Percentiles rank a stretch among this genome's conserved stretches.
phyloP scores from a whole-genome alignment of 139 green algal genomes.

The Choricystis sp. region DNA sequence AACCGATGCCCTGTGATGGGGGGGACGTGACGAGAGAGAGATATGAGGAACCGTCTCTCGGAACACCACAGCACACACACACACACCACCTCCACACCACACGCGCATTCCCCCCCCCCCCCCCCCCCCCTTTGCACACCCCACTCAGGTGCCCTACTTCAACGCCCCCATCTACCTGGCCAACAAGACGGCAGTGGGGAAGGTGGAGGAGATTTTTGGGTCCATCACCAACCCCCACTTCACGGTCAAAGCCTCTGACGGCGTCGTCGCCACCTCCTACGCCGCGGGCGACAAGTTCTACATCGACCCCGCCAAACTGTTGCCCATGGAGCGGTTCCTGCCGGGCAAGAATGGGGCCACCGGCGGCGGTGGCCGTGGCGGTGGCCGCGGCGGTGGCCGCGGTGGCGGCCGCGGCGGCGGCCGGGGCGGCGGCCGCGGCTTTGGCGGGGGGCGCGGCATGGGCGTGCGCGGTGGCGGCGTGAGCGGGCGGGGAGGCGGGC shows the following conservation, averaged over 20 bases:
- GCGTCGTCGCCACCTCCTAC: slow-evolving; percentile 84
- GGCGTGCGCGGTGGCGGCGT: background rate
- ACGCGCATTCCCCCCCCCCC: background rate
- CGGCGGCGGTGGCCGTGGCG: slow-evolving; percentile 3
- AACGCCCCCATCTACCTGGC: slow-evolving; percentile 96
- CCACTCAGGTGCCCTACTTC: slow-evolving; percentile 87
- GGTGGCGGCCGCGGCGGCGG: slow-evolving; percentile 2
- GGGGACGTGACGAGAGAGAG: too few species aligned
- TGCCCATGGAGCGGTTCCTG: slow-evolving; percentile 77
- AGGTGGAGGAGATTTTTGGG: slow-evolving; percentile 98
- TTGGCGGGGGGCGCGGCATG: background rate
- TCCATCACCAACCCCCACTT: slow-evolving; percentile 83
- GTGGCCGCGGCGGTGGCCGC: slow-evolving; percentile 7
- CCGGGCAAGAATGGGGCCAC: slow-evolving; percentile 59
- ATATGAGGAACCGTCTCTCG: too few species aligned
- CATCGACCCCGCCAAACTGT: slow-evolving; percentile 82
- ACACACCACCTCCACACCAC: background rate
- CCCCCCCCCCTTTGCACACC: background rate
- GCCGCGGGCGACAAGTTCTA: slow-evolving; percentile 87
- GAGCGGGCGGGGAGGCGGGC: background rate
- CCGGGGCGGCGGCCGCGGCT: background rate
- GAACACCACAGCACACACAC: too few species aligned
- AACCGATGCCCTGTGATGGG: too few species aligned
- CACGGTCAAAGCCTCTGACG: slow-evolving; percentile 93
- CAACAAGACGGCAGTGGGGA: slow-evolving; percentile 95